Evolutionary conservation across 495 filamentous ascomycete species (phyloP).

Genomic region (Neurospora sp.): DNA sequence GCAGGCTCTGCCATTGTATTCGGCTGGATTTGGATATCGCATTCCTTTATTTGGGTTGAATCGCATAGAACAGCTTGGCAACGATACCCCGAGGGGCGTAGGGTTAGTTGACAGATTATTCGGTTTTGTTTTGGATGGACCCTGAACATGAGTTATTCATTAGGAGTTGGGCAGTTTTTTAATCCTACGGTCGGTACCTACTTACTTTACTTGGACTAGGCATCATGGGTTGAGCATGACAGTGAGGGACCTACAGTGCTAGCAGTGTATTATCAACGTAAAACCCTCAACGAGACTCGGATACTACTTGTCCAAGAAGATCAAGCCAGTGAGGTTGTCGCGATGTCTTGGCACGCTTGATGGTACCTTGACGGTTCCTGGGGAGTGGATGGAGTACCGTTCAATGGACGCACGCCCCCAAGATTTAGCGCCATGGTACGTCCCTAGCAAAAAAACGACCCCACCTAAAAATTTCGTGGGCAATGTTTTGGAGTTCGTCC

Average conservation of each 20-base stretch:
- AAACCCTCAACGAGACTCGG: background rate
- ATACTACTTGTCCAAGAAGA: background rate
- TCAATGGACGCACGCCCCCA: background rate
- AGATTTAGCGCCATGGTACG: background rate
- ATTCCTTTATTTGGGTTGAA: background rate
- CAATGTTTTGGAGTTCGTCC: background rate
- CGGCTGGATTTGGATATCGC: background rate
- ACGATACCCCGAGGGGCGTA: background rate
- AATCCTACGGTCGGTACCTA: background rate
- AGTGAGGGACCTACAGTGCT: background rate
- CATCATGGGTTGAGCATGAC: background rate
- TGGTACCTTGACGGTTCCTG: background rate
- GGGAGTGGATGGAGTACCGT: background rate
- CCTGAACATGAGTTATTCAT: background rate
- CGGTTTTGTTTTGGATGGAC: background rate
- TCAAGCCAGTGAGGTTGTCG: background rate
- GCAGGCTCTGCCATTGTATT: background rate
- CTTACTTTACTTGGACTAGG: background rate
- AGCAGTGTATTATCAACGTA: background rate
- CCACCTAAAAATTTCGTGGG: conserved; percentile 29
- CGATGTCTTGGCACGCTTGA: background rate
- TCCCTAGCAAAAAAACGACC: background rate
- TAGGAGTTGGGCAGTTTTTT: background rate
- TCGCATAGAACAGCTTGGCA: background rate
- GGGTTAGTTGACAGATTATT: background rate